Base-by-base conservation (phyloP, 2,329 filamentous ascomycete species). In the Epichloe bromicola region DNA sequence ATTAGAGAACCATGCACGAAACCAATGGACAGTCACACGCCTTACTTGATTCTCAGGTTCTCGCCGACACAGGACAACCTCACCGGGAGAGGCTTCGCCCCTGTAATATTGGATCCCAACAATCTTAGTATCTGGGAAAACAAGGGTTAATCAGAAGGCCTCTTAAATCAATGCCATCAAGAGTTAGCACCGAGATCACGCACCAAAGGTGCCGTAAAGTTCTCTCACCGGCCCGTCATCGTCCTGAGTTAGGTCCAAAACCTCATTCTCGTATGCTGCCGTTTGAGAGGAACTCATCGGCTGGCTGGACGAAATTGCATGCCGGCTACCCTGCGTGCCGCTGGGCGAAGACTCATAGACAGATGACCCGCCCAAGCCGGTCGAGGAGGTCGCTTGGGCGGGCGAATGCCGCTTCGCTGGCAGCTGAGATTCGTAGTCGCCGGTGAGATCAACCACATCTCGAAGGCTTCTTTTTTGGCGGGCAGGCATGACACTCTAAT, bases 41-140 rank as follows among this genome's bases (percentile, higher is more conserved):
- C 60, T 47, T 63, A 72, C 72, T 56, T 67, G 71, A 59, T 91
- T 91, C 1, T 65, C 60, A 2, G 85, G 82, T 60, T 91, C 83
- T 60, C 86, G 72, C 37, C 70, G 71, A 50, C 84, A 69, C 45
- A 82, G 64, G 2, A 87, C 80, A 49, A 76, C 71, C 61, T 88
- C 83, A 23, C 82, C 81, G 2, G 71, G 58, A 7, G 74, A 81
- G 14, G 82, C 83, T 56, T 74, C 70, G 1, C 83, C 83, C 50
- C 65, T 66, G 62, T 88, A 87, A 61, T 79, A 86, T 43, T 69
- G 74, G 59, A 60, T 76, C 6, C 74, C 74, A 2, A 77, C 74
- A 53, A 76, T 70, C 57, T 76, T 76, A 39, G 63, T 67, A 46
- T 70, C 72, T 74, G 44, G 43, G 20, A 5, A 17, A 39, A 36